Base-by-base conservation (phyloP, 139 green algal species). In the Pleodorina starrii region DNA sequence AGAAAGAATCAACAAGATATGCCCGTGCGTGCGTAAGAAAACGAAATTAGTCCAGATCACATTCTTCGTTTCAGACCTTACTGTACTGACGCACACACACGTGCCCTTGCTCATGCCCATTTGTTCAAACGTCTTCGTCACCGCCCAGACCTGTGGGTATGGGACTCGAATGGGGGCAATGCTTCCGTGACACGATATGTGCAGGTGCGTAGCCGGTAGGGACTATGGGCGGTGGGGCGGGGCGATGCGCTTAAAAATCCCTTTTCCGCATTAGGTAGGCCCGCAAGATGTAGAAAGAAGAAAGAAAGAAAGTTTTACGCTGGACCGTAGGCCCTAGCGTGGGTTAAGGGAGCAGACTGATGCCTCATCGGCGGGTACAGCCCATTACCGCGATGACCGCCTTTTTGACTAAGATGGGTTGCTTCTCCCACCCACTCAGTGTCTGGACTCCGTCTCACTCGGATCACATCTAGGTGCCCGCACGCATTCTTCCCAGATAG, bases 131-230 rank as follows among this genome's bases (percentile, higher is more conserved):
- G 2, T 73, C 63, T 73, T 17, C 35, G 32, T 23, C 63, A 36
- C n/a, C 63, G 2, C 35, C 29, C 71, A 78, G 84, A 84, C 51
- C 46, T 90, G 19, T 90, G 84, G 84, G 84, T 84, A 51, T 90
- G 73, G 73, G 59, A 75, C 51, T 68, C 50, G 11, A 69, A 74
- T 5, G 38, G 19, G 17, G 69, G 68, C 40, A 90, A 77, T n/a
- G 84, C 84, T 25, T 73, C 57, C 16, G 38, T 51, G 4, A 6
- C 23, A 0, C 38, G 84, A 10, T 66, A 43, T 23, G 84, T 90
- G 14, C 17, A 73, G 63, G 63, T 73, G 63, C n/a, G n/a, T n/a
- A 73, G 63, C 54, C 7, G 9, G 9, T 66, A 32, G 54, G 17
- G 14, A 60, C 14, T 60, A 17, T 60, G 51, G 51, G 51, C 51